phyloP scores from a whole-genome alignment of 1,284 basidiomycete species.

The Sanghuangporus sanghuang region DNA sequence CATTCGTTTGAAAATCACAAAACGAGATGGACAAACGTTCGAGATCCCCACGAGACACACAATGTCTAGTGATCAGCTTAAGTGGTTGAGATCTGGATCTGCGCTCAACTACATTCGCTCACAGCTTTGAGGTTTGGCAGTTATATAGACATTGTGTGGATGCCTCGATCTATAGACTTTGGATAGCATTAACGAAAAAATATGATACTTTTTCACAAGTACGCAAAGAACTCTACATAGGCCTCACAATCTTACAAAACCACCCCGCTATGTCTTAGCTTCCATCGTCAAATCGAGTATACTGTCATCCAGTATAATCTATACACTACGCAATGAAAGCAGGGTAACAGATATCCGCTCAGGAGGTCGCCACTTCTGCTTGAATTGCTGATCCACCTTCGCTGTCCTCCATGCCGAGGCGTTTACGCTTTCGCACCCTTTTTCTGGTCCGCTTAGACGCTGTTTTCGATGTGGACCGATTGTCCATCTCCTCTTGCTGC shows the following conservation, averaged over 20 bases:
- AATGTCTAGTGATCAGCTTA: slow-evolving; percentile 83
- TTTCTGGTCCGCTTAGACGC: neutral
- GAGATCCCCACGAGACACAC: slow-evolving; percentile 80
- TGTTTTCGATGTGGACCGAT: neutral
- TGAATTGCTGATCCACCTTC: neutral
- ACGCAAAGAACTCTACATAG: too few species aligned
- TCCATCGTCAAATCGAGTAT: neutral
- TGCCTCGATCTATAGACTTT: neutral
- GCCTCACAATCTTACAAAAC: too few species aligned
- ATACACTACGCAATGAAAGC: neutral
- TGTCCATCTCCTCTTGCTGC: neutral
- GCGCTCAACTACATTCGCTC: slow-evolving; percentile 83
- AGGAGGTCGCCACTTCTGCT: neutral
- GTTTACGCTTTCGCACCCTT: neutral
- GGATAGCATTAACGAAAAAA: neutral
- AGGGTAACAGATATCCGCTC: neutral
- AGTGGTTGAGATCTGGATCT: slow-evolving; percentile 82
- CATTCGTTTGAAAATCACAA: slow-evolving; percentile 69
- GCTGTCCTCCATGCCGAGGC: neutral
- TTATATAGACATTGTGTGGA: neutral
- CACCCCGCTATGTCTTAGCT: too few species aligned
- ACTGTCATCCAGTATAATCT: neutral
- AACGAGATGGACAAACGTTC: slow-evolving; percentile 56
- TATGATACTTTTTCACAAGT: too few species aligned
- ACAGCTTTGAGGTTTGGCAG: slow-evolving; percentile 28